These are phyloP conservation scores for Erythrobasidium hasegawianum DNA, from an alignment of 1,284 basidiomycete species.

Conservation along the genomic window DNA sequence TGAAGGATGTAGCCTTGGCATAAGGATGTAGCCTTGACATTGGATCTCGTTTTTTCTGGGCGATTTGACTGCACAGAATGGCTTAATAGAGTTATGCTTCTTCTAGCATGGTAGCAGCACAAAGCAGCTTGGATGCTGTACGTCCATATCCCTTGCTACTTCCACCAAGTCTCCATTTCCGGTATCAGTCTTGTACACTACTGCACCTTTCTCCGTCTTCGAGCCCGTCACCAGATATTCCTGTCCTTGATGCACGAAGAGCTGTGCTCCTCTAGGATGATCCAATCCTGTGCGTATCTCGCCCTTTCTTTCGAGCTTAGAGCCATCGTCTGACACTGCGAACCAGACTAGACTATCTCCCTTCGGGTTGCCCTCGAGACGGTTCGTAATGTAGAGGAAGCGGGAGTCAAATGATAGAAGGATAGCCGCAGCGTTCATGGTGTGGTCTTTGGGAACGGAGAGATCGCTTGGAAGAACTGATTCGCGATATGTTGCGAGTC, in stretches of 20 bases:
- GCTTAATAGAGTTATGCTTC: too few relatives aligned
- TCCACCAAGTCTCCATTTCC: constrained; percentile 12
- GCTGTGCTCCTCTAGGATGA: constrained; percentile 23
- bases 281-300: constrained; percentile 24
- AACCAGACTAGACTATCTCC: constrained; percentile 31
- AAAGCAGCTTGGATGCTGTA: constrained; percentile 13
- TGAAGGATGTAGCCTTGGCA: too few relatives aligned
- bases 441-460: neutral
- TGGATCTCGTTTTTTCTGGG: too few relatives aligned
- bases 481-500: neutral
- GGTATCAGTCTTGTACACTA: constrained; percentile 10
- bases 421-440: constrained; percentile 25
- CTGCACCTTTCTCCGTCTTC: constrained; percentile 27
- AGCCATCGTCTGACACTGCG: constrained; percentile 18
- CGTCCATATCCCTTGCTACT: constrained; percentile 21
- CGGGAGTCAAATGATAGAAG: constrained; percentile 7
- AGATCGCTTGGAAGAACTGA: constrained; percentile 30
- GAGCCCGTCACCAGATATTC: constrained; percentile 27
- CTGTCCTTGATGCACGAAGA: constrained; percentile 5
- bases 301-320: constrained; percentile 1
- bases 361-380: constrained; percentile 13
- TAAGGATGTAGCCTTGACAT: too few relatives aligned
- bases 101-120: neutral
- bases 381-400: constrained; percentile 29
- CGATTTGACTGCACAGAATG: too few relatives aligned